Evolutionary conservation across 1,284 basidiomycete genomes (phyloP).

Genomic region (Fomitiporia mediterranea): DNA sequence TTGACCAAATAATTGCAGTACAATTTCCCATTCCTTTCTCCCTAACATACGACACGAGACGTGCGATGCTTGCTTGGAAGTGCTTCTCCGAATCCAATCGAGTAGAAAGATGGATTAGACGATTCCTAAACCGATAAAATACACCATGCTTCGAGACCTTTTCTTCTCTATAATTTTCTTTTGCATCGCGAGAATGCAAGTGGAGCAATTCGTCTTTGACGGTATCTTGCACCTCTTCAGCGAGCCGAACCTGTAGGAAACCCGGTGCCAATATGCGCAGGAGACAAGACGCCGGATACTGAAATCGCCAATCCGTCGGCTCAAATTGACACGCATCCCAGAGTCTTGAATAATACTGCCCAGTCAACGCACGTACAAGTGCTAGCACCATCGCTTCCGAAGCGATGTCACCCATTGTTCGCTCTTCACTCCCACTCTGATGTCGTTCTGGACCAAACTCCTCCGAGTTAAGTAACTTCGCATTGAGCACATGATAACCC

Average conservation of each 20-base stretch:
- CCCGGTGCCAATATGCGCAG: background rate
- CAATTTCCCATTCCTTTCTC: background rate
- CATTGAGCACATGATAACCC: background rate
- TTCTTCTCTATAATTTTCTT: background rate
- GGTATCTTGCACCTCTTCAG: background rate
- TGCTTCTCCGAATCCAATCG: background rate
- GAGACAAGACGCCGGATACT: background rate
- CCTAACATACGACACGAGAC: background rate
- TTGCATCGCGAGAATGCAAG: too few relatives aligned
- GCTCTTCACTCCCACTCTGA: too few relatives aligned
- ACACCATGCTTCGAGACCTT: background rate
- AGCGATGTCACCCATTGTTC: too few relatives aligned
- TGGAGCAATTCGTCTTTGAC: too few relatives aligned
- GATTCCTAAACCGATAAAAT: background rate
- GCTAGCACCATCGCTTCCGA: background rate
- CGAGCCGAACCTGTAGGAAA: background rate
- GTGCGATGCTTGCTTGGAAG: background rate
- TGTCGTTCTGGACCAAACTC: background rate
- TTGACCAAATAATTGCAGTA: slow-evolving; percentile 10
- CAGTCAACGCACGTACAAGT: background rate
- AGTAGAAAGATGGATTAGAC: background rate
- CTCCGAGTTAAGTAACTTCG: background rate
- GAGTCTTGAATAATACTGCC: background rate
- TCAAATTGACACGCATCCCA: background rate
- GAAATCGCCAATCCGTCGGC: background rate